Base-by-base conservation (phyloP, 345 rosid species). In the Acer saccharum region DNA sequence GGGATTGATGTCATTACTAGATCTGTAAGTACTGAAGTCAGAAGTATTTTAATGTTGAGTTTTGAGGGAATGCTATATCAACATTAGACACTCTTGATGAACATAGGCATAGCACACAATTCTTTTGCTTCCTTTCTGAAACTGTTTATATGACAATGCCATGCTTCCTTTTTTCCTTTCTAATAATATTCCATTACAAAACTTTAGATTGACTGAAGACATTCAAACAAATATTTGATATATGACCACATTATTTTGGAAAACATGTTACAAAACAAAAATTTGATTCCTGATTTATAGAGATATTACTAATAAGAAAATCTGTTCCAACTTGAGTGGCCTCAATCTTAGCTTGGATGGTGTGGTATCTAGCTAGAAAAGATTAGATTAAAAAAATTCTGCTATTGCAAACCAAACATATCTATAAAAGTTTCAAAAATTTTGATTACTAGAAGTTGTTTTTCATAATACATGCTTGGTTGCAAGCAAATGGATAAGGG, bases 1-100 rank as follows among this genome's bases (percentile, higher is more conserved):
- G 98, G 99, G 55, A 94, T 94, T 43, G 98, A 96, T 75, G 99
- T 94, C 77, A 91, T 92, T 82, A 68, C 97, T 77, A 98, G 99
- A 91, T 76, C 97, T 66, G 99, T 94, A 89, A 91, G 97, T 86
- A 20, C 44, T 25, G 27, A 41, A 41, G 44, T 41, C 44, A 7
- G 44, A 41, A 5, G n/a, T 68, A 20, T 57, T 57, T 23, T 50
- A 43, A 27, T 50, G 14, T 27, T 27, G 44, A 7, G 44, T 9
- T 75, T 32, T n/a, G 62, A 27, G 18, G 0, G 10, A 14, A 9
- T 61, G 43, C 8, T 32, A 14, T 66, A 29, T 29, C 32, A 29
- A 14, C 3, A 29, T 65, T 35, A 7, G 50, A 66, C 14, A 17
- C 23, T 39, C 50, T 7, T 18, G 7, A 32, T 8, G 25, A 1